These are phyloP conservation scores for Logfia minima DNA, from an alignment of 129 eudicot genomes.

Conservation along the genomic window DNA sequence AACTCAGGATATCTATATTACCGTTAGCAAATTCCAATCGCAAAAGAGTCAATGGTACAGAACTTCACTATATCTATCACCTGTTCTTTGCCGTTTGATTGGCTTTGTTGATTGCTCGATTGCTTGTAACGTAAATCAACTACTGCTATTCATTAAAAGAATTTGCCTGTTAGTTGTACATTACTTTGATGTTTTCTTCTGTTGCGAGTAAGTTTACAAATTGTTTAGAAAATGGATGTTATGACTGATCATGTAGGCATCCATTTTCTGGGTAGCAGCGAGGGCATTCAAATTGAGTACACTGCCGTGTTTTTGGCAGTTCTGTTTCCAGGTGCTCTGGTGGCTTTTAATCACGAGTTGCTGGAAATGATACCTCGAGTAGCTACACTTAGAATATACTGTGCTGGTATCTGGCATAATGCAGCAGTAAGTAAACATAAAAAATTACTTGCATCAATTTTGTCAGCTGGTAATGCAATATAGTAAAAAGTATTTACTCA, in stretches of 20 bases:
- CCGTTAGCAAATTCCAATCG: too few relatives aligned
- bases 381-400: conserved; percentile 78
- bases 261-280: conserved; percentile 68
- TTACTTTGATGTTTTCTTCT: background rate
- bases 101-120: background rate
- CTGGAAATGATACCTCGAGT: conserved; percentile 56
- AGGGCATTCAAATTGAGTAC: conserved; percentile 94
- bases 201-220: conserved; percentile 1
- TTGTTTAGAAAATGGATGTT: conserved; percentile 38
- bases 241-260: conserved; percentile 43
- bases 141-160: too few relatives aligned
- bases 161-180: background rate
- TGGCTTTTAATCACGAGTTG: conserved; percentile 71
- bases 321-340: conserved; percentile 89
- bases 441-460: background rate
- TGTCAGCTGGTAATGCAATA: background rate
- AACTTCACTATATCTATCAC: background rate
- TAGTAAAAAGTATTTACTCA: conserved; percentile 14
- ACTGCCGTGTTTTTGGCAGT: conserved; percentile 77
- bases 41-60: too few relatives aligned
- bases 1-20: too few relatives aligned
- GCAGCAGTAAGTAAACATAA: conserved; percentile 61
- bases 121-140: background rate
- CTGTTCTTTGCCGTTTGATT: background rate
- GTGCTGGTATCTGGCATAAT: conserved; percentile 99